Conservation (phyloP, 495 filamentous ascomycete genomes). For the Rhypophila decipiens region DNA sequence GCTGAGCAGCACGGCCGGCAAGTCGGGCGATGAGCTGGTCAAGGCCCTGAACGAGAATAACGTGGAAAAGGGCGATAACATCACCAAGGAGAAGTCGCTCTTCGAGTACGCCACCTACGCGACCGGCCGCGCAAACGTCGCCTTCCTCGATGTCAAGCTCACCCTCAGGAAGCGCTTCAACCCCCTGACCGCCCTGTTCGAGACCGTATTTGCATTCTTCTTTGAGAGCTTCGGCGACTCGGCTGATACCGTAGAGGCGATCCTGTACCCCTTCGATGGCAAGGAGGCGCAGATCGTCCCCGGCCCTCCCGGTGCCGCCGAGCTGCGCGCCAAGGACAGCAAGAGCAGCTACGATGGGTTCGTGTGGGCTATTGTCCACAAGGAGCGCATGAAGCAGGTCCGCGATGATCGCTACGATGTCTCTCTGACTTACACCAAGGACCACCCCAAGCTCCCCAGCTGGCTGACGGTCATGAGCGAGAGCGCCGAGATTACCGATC, state of each 20-base stretch:
- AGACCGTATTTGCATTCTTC: constrained; percentile 65
- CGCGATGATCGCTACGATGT: constrained; percentile 92
- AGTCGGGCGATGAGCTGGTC: constrained; percentile 35
- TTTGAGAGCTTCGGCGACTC: constrained; percentile 64
- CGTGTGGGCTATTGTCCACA: constrained; percentile 93
- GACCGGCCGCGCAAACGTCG: constrained; percentile 89
- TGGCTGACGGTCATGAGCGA: constrained; percentile 97
- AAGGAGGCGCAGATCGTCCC: constrained; percentile 71
- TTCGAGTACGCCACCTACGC: constrained; percentile 84
- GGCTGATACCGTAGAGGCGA: constrained; percentile 64
- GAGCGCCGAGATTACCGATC: constrained; percentile 90
- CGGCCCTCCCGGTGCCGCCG: constrained; percentile 46
- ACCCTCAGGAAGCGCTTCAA: constrained; percentile 85
- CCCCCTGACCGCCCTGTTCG: constrained; percentile 65
- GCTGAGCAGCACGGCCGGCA: constrained; percentile 27
- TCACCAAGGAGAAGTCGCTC: constrained; percentile 75
- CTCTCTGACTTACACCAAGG: constrained; percentile 85
- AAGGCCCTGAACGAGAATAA: constrained; percentile 21
- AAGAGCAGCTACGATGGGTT: constrained; percentile 85
- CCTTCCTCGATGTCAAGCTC: constrained; percentile 79
- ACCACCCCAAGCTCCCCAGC: constrained; percentile 78
- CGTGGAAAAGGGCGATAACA: constrained; percentile 44
- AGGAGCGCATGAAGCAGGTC: constrained; percentile 83
- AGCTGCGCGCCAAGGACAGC: constrained; percentile 47
- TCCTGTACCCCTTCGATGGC: constrained; percentile 82